These are phyloP conservation scores for Penicillium sp. DNA, from an alignment of 2,329 filamentous ascomycete species.

Conservation along the genomic window DNA sequence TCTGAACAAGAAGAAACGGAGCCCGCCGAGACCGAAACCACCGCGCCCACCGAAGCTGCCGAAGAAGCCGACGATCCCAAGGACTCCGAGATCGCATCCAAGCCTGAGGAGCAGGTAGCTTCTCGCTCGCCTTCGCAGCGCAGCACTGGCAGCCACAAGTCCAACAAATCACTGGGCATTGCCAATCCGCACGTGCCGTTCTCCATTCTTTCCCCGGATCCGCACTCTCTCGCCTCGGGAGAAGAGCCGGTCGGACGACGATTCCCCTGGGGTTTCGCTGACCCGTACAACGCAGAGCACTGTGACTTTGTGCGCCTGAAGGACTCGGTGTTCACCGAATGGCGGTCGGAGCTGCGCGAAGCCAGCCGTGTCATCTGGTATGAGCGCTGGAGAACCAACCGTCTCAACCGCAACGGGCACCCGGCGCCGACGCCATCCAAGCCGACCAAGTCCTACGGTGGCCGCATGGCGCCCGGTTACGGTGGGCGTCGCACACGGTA, in stretches of 20 bases:
- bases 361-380: conserved; percentile 92
- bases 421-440: conserved; percentile 19
- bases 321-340: conserved; percentile 88
- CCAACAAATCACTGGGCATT: conserved; percentile 27
- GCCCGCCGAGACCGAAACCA: conserved; percentile 26
- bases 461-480: conserved; percentile 29
- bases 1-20: conserved; percentile 27
- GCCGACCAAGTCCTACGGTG: conserved; percentile 23
- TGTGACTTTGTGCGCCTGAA: conserved; percentile 91
- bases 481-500: conserved; percentile 28
- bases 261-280: conserved; percentile 96
- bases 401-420: conserved; percentile 37
- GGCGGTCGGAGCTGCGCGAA: conserved; percentile 86
- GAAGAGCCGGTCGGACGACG: conserved; percentile 66
- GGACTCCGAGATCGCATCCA: conserved; percentile 16
- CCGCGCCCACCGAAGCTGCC: conserved; percentile 25
- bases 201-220: conserved; percentile 89
- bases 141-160: conserved; percentile 50
- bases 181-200: conserved; percentile 72
- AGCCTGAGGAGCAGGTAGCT: neutral
- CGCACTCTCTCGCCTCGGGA: conserved; percentile 63
- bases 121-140: conserved; percentile 29
- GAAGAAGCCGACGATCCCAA: conserved; percentile 15
- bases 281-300: conserved; percentile 85
- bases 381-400: conserved; percentile 80